Evolutionary conservation across 2,329 filamentous ascomycete species (phyloP).

Genomic region (Cladosporium velox): DNA sequence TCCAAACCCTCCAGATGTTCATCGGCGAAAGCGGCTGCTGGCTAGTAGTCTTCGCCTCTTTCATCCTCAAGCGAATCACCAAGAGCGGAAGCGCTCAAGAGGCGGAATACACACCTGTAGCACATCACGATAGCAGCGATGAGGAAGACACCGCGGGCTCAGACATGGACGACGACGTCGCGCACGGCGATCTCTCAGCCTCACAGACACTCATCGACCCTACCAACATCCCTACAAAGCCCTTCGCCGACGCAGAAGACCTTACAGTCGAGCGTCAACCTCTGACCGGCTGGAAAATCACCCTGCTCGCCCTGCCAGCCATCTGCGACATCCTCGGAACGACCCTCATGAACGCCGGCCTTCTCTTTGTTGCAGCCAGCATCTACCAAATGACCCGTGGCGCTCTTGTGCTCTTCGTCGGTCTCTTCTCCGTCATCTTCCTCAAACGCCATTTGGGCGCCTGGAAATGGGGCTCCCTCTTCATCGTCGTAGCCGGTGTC

Average conservation of each 20-base stretch:
- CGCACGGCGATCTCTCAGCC: conserved; percentile 35
- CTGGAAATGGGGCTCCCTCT: conserved; percentile 91
- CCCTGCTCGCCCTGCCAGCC: conserved; percentile 79
- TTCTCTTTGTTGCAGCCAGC: conserved; percentile 89
- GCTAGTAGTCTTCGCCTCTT: conserved; percentile 76
- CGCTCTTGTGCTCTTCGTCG: conserved; percentile 92
- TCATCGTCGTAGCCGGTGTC: conserved; percentile 85
- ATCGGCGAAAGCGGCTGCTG: conserved; percentile 94
- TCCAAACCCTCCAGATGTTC: conserved; percentile 98
- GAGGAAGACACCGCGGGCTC: conserved; percentile 36
- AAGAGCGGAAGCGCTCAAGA: conserved; percentile 29
- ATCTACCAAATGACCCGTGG: conserved; percentile 99
- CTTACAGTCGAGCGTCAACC: conserved; percentile 52
- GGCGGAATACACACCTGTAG: conserved; percentile 34
- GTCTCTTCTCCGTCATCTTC: conserved; percentile 91
- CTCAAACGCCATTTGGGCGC: conserved; percentile 73
- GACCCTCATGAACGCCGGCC: conserved; percentile 93
- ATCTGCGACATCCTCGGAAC: conserved; percentile 94
- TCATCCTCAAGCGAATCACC: conserved; percentile 59
- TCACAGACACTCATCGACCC: conserved; percentile 41
- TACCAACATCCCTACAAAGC: conserved; percentile 52
- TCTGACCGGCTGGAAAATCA: conserved; percentile 69
- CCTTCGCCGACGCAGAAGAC: conserved; percentile 49
- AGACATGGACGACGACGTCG: conserved; percentile 39
- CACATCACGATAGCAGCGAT: conserved; percentile 34